Percentiles rank a stretch among this genome's conserved stretches.
Evolutionary conservation across 2,329 filamentous ascomycete species (phyloP).

Genomic region (Scopulariopsis brevicaulis): DNA sequence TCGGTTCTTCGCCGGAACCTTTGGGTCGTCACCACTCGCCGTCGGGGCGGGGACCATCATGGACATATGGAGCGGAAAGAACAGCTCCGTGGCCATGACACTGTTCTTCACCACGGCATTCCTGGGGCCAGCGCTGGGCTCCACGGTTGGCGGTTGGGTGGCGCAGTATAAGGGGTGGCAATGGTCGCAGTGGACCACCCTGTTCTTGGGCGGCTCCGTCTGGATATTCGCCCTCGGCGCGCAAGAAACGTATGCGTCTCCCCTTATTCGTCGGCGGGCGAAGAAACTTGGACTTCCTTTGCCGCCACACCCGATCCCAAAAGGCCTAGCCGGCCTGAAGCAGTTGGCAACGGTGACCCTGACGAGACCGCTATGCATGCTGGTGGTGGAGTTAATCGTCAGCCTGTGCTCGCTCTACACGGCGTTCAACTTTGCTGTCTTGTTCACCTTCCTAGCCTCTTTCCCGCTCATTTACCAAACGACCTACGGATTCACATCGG

Average conservation of each 20-base stretch:
- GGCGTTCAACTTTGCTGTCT: slow-evolving; percentile 42
- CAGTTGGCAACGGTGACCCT: not conserved
- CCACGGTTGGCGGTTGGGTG: slow-evolving; percentile 52
- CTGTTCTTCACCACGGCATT: slow-evolving; percentile 53
- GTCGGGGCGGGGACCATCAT: slow-evolving; percentile 53
- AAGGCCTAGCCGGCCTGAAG: not conserved
- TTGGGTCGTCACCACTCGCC: slow-evolving; percentile 50
- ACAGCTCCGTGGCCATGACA: slow-evolving; percentile 45
- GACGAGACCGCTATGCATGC: not conserved
- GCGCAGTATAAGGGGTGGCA: slow-evolving; percentile 49
- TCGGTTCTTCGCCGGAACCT: slow-evolving; percentile 54
- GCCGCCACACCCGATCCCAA: slow-evolving; percentile 26
- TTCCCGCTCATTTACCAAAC: slow-evolving; percentile 52
- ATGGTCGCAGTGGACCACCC: slow-evolving; percentile 52
- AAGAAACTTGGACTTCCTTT: slow-evolving; percentile 36
- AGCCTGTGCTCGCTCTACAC: slow-evolving; percentile 52
- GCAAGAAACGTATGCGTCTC: slow-evolving; percentile 49
- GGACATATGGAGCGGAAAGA: slow-evolving; percentile 44
- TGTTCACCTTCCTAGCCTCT: slow-evolving; percentile 43
- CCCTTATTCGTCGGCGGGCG: slow-evolving; percentile 41
- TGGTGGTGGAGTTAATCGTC: slow-evolving; percentile 57
- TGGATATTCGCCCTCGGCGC: slow-evolving; percentile 41
- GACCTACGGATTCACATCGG: slow-evolving; percentile 41
- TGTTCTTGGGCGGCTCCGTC: slow-evolving; percentile 46
- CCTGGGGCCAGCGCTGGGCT: slow-evolving; percentile 47